phyloP scores from a whole-genome alignment of 1,284 basidiomycete species.

The Vanrija humicola region DNA sequence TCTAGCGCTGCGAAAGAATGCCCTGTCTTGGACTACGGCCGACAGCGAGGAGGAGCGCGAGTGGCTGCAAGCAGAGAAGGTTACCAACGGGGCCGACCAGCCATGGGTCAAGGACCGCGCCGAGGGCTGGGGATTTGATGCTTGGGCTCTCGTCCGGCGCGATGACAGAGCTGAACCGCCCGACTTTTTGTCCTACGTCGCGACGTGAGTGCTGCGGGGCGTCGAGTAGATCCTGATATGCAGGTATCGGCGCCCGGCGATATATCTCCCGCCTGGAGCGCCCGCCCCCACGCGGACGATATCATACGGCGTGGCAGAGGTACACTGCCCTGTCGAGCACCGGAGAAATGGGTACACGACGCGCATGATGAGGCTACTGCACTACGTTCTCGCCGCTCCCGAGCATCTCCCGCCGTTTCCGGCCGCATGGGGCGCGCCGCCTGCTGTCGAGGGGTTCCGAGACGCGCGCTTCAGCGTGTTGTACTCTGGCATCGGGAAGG shows the following conservation, averaged over 20 bases:
- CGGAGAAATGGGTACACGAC: constrained; percentile 33
- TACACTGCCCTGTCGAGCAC: constrained; percentile 28
- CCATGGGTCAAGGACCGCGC: constrained; percentile 2
- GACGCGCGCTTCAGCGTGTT: constrained; percentile 29
- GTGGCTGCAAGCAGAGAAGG: too few species aligned
- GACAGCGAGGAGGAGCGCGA: too few species aligned
- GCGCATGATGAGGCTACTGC: constrained; percentile 33
- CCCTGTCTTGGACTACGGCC: too few species aligned
- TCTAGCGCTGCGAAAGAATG: too few species aligned
- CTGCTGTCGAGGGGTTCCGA: constrained; percentile 8
- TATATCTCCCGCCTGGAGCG: not conserved
- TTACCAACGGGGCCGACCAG: not conserved
- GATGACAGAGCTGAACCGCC: not conserved
- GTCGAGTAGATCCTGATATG: not conserved
- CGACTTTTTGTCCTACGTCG: constrained; percentile 2
- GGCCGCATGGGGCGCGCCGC: constrained; percentile 21
- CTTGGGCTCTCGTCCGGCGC: constrained; percentile 13
- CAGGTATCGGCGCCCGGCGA: constrained; percentile 1
- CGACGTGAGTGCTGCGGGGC: constrained; percentile 2
- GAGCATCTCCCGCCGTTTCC: constrained; percentile 23
- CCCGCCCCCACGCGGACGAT: not conserved
- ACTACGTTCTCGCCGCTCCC: constrained; percentile 25
- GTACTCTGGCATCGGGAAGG: constrained; percentile 32
- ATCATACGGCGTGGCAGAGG: constrained; percentile 32
- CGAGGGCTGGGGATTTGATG: not conserved